Conservation (phyloP, 83 land plant species). For the Thuja plicata region DNA sequence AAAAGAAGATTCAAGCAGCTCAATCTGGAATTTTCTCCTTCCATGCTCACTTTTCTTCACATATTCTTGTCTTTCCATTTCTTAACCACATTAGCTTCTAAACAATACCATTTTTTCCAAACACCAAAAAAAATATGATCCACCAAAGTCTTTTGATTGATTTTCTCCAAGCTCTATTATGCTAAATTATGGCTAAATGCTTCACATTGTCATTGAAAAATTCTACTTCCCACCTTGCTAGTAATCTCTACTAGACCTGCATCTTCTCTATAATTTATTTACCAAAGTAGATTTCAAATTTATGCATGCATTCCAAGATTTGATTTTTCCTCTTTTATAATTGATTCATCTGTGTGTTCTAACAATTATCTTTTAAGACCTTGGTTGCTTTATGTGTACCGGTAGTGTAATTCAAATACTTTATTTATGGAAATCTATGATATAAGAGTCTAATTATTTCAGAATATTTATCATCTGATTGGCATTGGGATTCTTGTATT, state of each 20-base stretch:
- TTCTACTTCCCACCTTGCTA: neutral
- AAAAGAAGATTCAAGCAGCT: no score
- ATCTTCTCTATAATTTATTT: neutral
- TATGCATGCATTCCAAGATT: neutral
- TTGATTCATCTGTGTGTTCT: neutral
- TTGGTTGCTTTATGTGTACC: neutral
- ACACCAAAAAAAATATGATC: no score
- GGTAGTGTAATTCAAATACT: neutral
- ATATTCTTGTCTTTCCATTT: no score
- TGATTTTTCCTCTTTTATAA: neutral
- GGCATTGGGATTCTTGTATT: slow-evolving; percentile 61
- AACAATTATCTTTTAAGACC: neutral
- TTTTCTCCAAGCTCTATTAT: neutral
- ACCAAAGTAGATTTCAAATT: neutral
- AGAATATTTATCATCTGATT: slow-evolving; percentile 29
- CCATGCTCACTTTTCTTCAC: no score
- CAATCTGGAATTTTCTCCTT: no score
- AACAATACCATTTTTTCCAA: no score
- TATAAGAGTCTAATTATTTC: neutral
- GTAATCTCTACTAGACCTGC: neutral
- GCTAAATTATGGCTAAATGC: neutral
- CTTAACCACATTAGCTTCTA: no score
- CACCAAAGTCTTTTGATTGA: neutral
- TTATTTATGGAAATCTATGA: neutral
- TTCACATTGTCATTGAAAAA: neutral